Percentiles rank a stretch among this genome's conserved stretches.
Evolutionary conservation across 2,329 filamentous ascomycete genomes (phyloP).

Genomic region (Pseudomassariella vexata): DNA sequence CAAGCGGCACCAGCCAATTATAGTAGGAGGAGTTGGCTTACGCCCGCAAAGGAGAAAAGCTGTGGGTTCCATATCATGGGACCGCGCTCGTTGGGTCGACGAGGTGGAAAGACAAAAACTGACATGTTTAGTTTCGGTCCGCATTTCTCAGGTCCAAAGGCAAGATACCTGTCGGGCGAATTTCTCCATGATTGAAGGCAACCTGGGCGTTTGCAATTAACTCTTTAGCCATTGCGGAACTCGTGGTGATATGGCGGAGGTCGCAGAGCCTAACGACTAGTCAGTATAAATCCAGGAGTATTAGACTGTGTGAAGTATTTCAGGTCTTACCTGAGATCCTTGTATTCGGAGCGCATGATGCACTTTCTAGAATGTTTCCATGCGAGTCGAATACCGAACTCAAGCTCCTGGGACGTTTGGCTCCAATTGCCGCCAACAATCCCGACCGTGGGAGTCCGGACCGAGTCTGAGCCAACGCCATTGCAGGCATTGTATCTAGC

Average conservation of each 20-base stretch:
- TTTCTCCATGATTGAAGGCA: constrained; percentile 18
- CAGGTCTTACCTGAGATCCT: constrained; percentile 11
- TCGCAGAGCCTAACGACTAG: constrained; percentile 14
- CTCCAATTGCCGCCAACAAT: constrained; percentile 1
- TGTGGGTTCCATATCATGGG: constrained; percentile 22
- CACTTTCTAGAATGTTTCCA: constrained; percentile 21
- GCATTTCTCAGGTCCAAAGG: background rate
- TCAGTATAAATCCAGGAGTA: background rate
- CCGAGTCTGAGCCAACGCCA: background rate
- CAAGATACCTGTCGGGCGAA: constrained; percentile 15
- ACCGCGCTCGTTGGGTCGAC: constrained; percentile 11
- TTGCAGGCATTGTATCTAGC: background rate
- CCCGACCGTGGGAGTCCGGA: background rate
- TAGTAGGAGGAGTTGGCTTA: constrained; percentile 3
- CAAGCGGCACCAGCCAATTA: background rate
- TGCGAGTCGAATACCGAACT: constrained; percentile 7
- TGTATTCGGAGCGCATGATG: constrained; percentile 20
- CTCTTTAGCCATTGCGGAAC: constrained; percentile 14
- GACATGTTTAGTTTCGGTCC: background rate
- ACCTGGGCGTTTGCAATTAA: constrained; percentile 10
- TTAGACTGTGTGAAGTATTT: background rate
- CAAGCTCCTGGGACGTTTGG: constrained; percentile 1
- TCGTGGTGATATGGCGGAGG: constrained; percentile 14
- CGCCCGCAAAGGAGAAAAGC: constrained; percentile 18
- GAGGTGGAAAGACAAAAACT: constrained; percentile 20